Percentiles rank a stretch among this genome's conserved stretches.
These are phyloP conservation scores for Syncephalastrum monosporum DNA, from an alignment of 371 early-diverging fungal genomes.

Conservation along the genomic window DNA sequence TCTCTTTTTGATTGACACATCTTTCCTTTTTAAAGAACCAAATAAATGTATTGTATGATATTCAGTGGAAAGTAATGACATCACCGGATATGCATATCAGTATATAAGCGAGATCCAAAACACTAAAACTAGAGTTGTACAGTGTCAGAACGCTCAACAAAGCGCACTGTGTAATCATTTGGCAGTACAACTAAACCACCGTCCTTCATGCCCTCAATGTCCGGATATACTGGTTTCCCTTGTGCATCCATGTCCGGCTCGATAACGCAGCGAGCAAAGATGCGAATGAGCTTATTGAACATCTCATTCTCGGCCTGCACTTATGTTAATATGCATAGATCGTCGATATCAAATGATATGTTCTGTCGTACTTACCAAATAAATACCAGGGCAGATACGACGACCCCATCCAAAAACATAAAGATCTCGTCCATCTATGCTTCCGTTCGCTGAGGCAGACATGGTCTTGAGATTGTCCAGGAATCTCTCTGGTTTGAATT, in stretches of 20 bases:
- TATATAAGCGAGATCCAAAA: too few species aligned
- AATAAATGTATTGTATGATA: too few species aligned
- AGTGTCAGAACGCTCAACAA: conserved; percentile 11
- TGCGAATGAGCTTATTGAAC: conserved; percentile 6
- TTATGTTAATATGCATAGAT: too few species aligned
- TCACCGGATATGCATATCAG: too few species aligned
- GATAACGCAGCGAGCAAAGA: conserved; percentile 16
- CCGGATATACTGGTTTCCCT: conserved; percentile 9
- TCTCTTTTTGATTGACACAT: too few species aligned
- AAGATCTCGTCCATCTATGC: conserved; percentile 13
- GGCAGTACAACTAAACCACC: conserved; percentile 16
- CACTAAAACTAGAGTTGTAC: not conserved
- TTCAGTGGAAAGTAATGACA: too few species aligned
- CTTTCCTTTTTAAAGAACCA: too few species aligned
- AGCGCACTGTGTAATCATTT: conserved; percentile 6
- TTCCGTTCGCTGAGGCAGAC: conserved; percentile 14
- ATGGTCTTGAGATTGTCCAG: conserved; percentile 16
- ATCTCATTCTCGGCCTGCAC: conserved; percentile 17
- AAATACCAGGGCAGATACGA: conserved; percentile 15
- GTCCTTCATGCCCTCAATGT: conserved; percentile 8
- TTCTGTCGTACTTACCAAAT: conserved; percentile 12
- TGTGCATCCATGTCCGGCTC: conserved; percentile 5
- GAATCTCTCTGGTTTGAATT: conserved; percentile 26
- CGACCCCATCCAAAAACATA: conserved; percentile 21
- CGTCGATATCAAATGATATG: too few species aligned